Percentiles rank a stretch among this genome's conserved stretches.
phyloP scores from a whole-genome alignment of 164 flowering plant species.

The Tinospora cordifolia region DNA sequence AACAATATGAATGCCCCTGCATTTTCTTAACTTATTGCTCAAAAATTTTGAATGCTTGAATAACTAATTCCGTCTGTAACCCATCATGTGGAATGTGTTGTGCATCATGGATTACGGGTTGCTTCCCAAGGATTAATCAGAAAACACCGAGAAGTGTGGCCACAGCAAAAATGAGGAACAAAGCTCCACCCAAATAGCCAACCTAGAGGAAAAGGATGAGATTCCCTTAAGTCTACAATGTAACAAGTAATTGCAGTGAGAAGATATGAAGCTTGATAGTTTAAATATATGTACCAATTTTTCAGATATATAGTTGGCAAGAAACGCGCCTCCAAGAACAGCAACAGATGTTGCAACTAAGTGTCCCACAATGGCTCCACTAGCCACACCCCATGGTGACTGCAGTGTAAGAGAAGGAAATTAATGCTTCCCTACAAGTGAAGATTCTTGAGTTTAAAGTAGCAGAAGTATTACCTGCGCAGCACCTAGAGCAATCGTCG shows the following conservation, averaged over 20 bases:
- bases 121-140: conserved; percentile 20
- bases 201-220: conserved; percentile 45
- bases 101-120: background rate
- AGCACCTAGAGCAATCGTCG: conserved; percentile 96
- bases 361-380: conserved; percentile 94
- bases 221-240: background rate
- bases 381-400: conserved; percentile 99
- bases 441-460: background rate
- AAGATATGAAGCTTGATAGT: background rate
- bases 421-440: background rate
- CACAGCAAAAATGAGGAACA: conserved; percentile 74
- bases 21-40: background rate
- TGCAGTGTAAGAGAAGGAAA: conserved; percentile 16
- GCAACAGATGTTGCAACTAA: conserved; percentile 77
- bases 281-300: conserved; percentile 56
- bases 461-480: conserved; percentile 66
- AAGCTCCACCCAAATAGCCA: conserved; percentile 80
- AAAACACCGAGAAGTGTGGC: conserved; percentile 92
- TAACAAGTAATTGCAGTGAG: background rate
- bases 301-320: conserved; percentile 87
- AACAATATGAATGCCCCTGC: background rate
- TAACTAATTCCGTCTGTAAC: background rate
- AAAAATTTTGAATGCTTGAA: background rate
- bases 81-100: background rate
- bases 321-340: conserved; percentile 82